Percentiles rank a stretch among this genome's conserved stretches.
phyloP scores from a whole-genome alignment of 495 filamentous ascomycete species.

The Aspergillus baeticus region DNA sequence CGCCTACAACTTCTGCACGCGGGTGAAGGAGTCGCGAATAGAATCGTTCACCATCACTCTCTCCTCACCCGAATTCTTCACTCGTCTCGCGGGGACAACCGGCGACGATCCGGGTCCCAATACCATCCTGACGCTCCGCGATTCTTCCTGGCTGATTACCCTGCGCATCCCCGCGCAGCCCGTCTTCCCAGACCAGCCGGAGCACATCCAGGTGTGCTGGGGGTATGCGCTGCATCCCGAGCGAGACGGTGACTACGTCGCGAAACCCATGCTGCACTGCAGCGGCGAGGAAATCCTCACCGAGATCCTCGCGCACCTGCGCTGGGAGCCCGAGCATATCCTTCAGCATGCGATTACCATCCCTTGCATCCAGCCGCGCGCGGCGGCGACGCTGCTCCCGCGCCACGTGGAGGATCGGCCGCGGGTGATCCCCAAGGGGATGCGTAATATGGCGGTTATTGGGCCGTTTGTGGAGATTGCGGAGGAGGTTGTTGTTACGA shows the following conservation, averaged over 20 bases:
- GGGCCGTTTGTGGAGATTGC: constrained; percentile 45
- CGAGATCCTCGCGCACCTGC: constrained; percentile 37
- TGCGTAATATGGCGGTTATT: constrained; percentile 38
- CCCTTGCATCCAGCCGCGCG: constrained; percentile 35
- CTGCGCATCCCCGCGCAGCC: constrained; percentile 41
- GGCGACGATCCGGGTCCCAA: constrained; percentile 29
- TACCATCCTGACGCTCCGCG: constrained; percentile 33
- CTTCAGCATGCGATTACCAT: constrained; percentile 26
- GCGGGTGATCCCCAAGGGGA: constrained; percentile 32
- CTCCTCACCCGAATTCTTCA: constrained; percentile 29
- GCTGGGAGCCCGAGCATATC: constrained; percentile 20
- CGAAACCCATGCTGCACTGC: constrained; percentile 42
- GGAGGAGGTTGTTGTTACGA: constrained; percentile 37
- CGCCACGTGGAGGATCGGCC: constrained; percentile 32
- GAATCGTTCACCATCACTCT: constrained; percentile 44
- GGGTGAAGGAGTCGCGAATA: constrained; percentile 31
- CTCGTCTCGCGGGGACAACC: constrained; percentile 23
- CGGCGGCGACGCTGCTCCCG: constrained; percentile 30
- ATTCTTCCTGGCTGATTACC: constrained; percentile 36
- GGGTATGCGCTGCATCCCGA: constrained; percentile 40
- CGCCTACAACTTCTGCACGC: constrained; percentile 40
- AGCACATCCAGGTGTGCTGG: constrained; percentile 33
- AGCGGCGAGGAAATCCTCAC: constrained; percentile 39
- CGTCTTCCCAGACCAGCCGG: constrained; percentile 34
- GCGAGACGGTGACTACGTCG: constrained; percentile 30